A percentile compares a stretch with the other conserved stretches of the same genome.
These are phyloP conservation scores for Desmodesmus armatus DNA, from an alignment of 139 green algal genomes.

Conservation along the genomic window DNA sequence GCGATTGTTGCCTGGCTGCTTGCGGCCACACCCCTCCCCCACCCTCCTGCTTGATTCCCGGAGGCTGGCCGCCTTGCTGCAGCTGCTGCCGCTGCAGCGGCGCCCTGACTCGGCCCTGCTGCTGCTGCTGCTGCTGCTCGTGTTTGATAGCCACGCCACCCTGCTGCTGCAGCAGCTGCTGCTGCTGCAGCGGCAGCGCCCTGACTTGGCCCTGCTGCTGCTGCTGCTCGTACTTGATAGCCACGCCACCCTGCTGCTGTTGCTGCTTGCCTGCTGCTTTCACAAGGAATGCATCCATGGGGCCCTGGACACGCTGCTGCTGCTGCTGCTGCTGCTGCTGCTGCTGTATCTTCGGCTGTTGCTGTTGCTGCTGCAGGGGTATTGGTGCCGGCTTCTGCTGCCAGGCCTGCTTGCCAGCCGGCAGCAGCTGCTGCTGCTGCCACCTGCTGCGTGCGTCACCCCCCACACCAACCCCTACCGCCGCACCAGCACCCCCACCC, in stretches of 20 bases:
- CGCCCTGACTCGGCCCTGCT: neutral
- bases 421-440: slow-evolving; percentile 11
- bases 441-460: neutral
- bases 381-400: neutral
- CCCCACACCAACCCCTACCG: neutral
- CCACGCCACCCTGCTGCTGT: slow-evolving; percentile 9
- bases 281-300: slow-evolving; percentile 19
- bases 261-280: slow-evolving; percentile 1
- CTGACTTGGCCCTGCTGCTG: slow-evolving; percentile 8
- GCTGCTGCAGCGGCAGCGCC: slow-evolving; percentile 10
- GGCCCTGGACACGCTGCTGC: neutral
- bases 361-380: slow-evolving; percentile 33
- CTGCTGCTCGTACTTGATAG: neutral
- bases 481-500: neutral
- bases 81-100: slow-evolving; percentile 1
- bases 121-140: slow-evolving; percentile 15
- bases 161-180: slow-evolving; percentile 2
- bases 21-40: neutral
- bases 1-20: neutral
- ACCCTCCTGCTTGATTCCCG: neutral
- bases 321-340: neutral
- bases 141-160: neutral
- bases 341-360: neutral
- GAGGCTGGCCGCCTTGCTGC: neutral
- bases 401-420: slow-evolving; percentile 7